Conservation (phyloP, 2,329 filamentous ascomycete genomes). For the Xylaria sp. region DNA sequence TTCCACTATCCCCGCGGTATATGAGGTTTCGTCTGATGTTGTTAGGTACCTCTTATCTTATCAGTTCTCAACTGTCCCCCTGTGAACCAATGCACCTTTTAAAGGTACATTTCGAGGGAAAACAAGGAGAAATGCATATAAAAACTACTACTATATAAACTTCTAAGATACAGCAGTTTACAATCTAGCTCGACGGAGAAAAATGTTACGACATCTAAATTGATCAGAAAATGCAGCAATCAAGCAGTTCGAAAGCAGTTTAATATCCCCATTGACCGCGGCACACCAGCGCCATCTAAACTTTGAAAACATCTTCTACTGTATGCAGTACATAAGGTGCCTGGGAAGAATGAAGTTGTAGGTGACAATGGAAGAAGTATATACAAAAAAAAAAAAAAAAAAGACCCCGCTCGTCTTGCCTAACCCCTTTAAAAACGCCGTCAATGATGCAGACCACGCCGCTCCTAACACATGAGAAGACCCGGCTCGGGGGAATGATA, state of each 20-base stretch:
- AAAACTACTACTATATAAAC: neutral
- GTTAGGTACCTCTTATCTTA: conserved; percentile 31
- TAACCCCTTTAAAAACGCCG: conserved; percentile 40
- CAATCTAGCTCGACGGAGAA: neutral
- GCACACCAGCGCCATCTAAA: conserved; percentile 15
- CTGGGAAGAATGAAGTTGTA: conserved; percentile 10
- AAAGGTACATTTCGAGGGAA: neutral
- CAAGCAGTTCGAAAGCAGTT: neutral
- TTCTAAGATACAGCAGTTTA: neutral
- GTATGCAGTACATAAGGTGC: conserved; percentile 5
- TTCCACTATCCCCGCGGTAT: conserved; percentile 5
- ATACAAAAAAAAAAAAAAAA: conserved; percentile 39
- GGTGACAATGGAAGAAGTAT: conserved; percentile 31
- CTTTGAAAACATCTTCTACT: conserved; percentile 16
- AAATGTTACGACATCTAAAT: neutral
- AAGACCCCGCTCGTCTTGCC: conserved; percentile 25
- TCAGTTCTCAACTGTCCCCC: neutral
- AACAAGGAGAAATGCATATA: neutral
- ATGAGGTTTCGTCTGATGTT: conserved; percentile 1
- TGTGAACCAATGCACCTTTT: too few species aligned
- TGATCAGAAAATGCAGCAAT: neutral
- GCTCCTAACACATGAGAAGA: conserved; percentile 24
- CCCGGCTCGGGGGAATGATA: conserved; percentile 10
- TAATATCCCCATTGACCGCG: neutral
- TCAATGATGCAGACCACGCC: conserved; percentile 42